Evolutionary conservation across 2,329 filamentous ascomycete genomes (phyloP).

Genomic region (Talaromyces rugulosus): DNA sequence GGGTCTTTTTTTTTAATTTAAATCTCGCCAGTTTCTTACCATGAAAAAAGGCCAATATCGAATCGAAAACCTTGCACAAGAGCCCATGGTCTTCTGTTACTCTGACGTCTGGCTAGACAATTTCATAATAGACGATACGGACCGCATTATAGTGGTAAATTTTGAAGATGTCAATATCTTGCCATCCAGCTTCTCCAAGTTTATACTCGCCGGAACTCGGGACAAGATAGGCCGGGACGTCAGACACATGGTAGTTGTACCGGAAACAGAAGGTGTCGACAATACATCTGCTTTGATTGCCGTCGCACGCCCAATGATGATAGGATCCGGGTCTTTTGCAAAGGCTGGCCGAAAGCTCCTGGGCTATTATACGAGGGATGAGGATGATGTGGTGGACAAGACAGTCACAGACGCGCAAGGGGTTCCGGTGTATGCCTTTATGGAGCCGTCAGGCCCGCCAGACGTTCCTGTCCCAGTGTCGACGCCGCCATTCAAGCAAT

Average conservation of each 20-base stretch:
- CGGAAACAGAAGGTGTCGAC: slow-evolving; percentile 2
- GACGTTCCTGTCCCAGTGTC: not conserved
- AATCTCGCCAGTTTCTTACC: not conserved
- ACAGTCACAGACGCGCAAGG: not conserved
- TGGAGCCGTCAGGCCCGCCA: not conserved
- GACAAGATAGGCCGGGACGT: slow-evolving; percentile 4
- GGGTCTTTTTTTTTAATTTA: not conserved
- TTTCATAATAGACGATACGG: slow-evolving; percentile 3
- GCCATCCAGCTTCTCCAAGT: slow-evolving; percentile 3
- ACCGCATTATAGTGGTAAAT: slow-evolving; percentile 3
- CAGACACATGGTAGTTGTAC: slow-evolving; percentile 6
- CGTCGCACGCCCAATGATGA: slow-evolving; percentile 4
- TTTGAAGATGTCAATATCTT: slow-evolving; percentile 6
- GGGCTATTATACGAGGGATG: not conserved
- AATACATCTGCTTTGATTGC: not conserved
- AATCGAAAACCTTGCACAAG: not conserved
- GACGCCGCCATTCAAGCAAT: not conserved
- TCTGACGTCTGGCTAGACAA: slow-evolving; percentile 4
- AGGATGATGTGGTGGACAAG: slow-evolving; percentile 1
- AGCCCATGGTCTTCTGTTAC: slow-evolving; percentile 4
- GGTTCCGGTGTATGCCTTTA: slow-evolving; percentile 1
- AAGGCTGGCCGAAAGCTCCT: not conserved
- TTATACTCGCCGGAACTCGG: slow-evolving; percentile 6
- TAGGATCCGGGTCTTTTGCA: slow-evolving; percentile 3
- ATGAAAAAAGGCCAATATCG: not conserved